Base-by-base conservation (phyloP, 2,329 filamentous ascomycete species). In the Stagonosporopsis cucurbitacearum region DNA sequence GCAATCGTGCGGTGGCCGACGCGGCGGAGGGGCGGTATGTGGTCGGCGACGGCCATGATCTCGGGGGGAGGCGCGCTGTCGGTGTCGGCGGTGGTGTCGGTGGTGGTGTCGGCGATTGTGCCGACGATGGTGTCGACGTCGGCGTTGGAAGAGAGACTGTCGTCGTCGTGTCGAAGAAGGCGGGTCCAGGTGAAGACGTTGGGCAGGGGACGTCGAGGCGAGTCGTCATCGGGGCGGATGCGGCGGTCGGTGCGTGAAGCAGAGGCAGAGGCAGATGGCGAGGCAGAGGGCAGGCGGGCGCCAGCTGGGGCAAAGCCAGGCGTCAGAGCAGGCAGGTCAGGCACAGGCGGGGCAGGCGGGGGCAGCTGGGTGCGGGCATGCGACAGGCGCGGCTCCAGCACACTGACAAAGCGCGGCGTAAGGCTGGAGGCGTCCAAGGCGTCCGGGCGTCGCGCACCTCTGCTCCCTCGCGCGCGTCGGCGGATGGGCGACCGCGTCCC, bases 401-500 rank as follows among this genome's bases (percentile, higher is more conserved):
- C 41, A 20, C 42, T 50, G 39, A 55, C 47, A 43, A 62, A 55
- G 43, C 63, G 63, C 12, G 57, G 49, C 17, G 51, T 47, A 13
- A 56, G 37, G 30, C 43, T 32, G 20, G n/a, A 60, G 20, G 51
- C 55, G 44, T 60, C 66, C 45, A 63, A 63, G 28, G 60, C 56
- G 47, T 44, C 59, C 36, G 32, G 63, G 37, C 19, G 25, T 46
- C 52, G 50, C 33, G 68, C 62, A 23, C 66, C 65, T 62, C 63
- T 63, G 28, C 7, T 30, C 28, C 61, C 58, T 40, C 70, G 67
- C 39, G 63, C 63, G 62, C 81, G 79, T 55, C 85, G 82, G 57
- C 85, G 82, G 66, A 88, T 87, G 37, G 82, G 74, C 35, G 84
- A 86, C 68, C 85, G 82, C 51, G 78, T 70, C 42, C 82, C 82